Evolutionary conservation across 2,329 filamentous ascomycete genomes (phyloP).

Genomic region (Penicillium digitatum): DNA sequence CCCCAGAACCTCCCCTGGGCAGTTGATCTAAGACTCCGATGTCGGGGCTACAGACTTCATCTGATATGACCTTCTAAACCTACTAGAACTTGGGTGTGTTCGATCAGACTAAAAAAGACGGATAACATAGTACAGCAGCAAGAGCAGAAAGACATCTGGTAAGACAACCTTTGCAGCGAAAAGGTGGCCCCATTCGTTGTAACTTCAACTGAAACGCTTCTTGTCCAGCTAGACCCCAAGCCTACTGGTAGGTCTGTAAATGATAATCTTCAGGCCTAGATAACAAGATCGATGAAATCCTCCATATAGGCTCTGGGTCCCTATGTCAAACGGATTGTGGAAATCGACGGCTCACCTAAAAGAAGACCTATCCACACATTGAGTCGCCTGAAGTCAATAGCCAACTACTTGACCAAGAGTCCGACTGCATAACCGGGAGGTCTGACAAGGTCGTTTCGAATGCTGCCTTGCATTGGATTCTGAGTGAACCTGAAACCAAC

Average conservation of each 20-base stretch:
- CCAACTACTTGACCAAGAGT: too few species aligned
- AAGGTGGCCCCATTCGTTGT: background rate
- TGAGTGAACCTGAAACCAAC: background rate
- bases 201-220: background rate
- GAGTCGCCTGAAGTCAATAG: too few species aligned
- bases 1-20: background rate
- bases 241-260: background rate
- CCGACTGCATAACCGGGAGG: too few species aligned
- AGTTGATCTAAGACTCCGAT: background rate
- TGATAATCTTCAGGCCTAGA: background rate
- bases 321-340: too few species aligned
- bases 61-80: background rate
- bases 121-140: background rate
- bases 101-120: too few species aligned
- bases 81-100: background rate
- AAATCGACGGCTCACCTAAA: too few species aligned
- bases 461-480: too few species aligned
- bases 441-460: too few species aligned
- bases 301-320: too few species aligned
- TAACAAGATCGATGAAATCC: background rate
- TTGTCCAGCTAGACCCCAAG: background rate
- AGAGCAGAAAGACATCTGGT: background rate
- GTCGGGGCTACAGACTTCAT: background rate
- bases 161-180: background rate
- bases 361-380: too few species aligned